phyloP scores from a whole-genome alignment of 148 eudicot genomes.

The Rhododendron williamsianum region DNA sequence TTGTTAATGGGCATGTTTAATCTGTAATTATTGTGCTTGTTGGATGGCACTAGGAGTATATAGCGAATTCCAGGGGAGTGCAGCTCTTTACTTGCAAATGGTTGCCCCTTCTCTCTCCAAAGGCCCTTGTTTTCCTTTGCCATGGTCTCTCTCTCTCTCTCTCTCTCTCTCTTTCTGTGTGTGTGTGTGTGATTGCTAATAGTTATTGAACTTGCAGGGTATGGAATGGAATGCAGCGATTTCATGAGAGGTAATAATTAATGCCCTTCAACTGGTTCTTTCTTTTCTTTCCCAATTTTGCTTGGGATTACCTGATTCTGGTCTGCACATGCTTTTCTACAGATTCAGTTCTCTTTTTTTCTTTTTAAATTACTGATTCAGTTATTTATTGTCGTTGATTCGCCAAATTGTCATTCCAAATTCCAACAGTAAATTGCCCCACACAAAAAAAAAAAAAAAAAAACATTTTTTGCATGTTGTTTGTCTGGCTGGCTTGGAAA shows the following conservation, averaged over 20 bases:
- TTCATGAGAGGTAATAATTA: slow-evolving; percentile 89
- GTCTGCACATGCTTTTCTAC: not conserved
- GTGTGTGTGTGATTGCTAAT: not conserved
- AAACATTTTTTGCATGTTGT: not conserved
- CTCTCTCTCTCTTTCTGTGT: slow-evolving; percentile 8
- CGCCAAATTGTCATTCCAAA: not conserved
- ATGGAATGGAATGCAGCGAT: slow-evolving; percentile 98
- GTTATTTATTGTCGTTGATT: not conserved
- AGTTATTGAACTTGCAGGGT: slow-evolving; percentile 53
- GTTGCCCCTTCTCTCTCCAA: slow-evolving; percentile 86
- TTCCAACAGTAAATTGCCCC: not conserved
- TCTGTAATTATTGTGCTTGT: not conserved
- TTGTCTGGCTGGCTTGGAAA: not conserved
- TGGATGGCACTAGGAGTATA: slow-evolving; percentile 41
- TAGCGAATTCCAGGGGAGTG: slow-evolving; percentile 76
- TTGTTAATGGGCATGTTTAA: not conserved
- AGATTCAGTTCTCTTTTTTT: not conserved
- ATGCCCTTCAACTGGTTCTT: slow-evolving; percentile 14
- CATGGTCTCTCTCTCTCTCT: slow-evolving; percentile 57
- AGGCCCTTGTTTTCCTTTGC: slow-evolving; percentile 96
- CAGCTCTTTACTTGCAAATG: slow-evolving; percentile 94
- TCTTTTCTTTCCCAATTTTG: not conserved
- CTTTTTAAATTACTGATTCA: not conserved
- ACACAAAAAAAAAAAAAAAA: no score
- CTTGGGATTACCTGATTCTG: not conserved